Base-by-base conservation (phyloP, 495 filamentous ascomycete species). In the Saxophila tyrrhenica region DNA sequence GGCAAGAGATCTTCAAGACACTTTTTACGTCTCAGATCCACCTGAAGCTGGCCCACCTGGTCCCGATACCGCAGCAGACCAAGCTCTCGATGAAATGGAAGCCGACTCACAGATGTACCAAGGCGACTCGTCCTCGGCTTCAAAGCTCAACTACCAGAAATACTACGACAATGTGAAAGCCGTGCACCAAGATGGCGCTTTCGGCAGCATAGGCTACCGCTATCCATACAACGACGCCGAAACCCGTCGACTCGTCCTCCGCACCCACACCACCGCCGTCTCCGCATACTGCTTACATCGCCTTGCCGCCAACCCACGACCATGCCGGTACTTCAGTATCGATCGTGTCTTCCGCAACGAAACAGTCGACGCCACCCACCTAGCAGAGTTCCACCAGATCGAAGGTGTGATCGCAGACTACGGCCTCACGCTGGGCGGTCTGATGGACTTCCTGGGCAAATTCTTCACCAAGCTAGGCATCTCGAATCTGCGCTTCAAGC, bases 341-440 rank as follows among this genome's bases (percentile, higher is more conserved):
- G 92, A 98, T 69, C 81, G 91, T 29, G 92, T 98, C 55, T 98
- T 98, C 81, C 78, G 88, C 61, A 90, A 92, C 68, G 92, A 98
- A 72, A 86, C 87, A 5, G 90, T 98, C 56, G 92, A 97, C 66
- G 89, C 89, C 19, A 96, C 92, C 9, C 92, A 98, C 74, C 72
- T 98, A 58, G 89, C 89, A 15, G 91, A 98, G 73, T 98, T 98
- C 80, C 92, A 97, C 72, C 92, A 98, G 67, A 83, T 96, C 44
- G 92, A 98, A 71, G 92, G 92, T 66, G 90, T 98, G 54, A 96
- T 97, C 74, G 92, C 92, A 13, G 92, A 98, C 68, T 95, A 90
- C 63, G 83, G 82, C 20, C 72, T 98, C 42, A 89, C 89, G 8
- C 77, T 98, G 13, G 92, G 91, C 58, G 91, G 89, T 24, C 73